A percentile compares a stretch with the other conserved stretches of the same genome.
Evolutionary conservation across 1,139 yeast species (phyloP).

Genomic region (Magnusiomyces magnusii): DNA sequence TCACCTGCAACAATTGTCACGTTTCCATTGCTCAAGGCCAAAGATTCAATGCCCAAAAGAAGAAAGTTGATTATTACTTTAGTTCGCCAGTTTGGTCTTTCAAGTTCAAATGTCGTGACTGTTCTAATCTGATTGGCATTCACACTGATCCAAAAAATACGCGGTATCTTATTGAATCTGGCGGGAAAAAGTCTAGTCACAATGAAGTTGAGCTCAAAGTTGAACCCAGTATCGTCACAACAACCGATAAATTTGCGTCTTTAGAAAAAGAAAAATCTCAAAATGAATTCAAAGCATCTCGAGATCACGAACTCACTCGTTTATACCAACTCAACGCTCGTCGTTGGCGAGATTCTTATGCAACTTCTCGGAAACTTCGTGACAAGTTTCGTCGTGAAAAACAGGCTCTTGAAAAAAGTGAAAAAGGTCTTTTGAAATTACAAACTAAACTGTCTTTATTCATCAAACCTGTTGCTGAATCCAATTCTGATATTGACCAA

Average conservation of each 20-base stretch:
- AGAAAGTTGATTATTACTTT: constrained; percentile 27
- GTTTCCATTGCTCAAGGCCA: constrained; percentile 28
- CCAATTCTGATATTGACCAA: constrained; percentile 8
- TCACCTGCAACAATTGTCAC: constrained; percentile 27
- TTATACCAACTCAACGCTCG: constrained; percentile 16
- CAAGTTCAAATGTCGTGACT: constrained; percentile 28
- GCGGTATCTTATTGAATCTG: constrained; percentile 24
- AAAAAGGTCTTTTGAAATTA: constrained; percentile 15
- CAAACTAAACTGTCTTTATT: constrained; percentile 17
- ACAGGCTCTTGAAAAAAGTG: constrained; percentile 8
- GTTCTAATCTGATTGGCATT: constrained; percentile 26
- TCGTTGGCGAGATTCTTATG: constrained; percentile 22
- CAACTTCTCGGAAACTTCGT: constrained; percentile 21
- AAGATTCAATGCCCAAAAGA: constrained; percentile 33
- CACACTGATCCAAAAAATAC: constrained; percentile 33
- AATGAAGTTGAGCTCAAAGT: too few species aligned
- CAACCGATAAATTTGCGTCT: not conserved
- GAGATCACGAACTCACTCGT: constrained; percentile 3
- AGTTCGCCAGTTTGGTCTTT: constrained; percentile 31
- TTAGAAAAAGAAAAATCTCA: not conserved
- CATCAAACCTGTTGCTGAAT: constrained; percentile 12
- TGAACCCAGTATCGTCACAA: not conserved
- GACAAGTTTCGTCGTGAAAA: constrained; percentile 19
- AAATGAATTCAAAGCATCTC: not conserved
- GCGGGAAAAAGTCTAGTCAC: constrained; percentile 20